Evolutionary conservation across 1,139 yeast species (phyloP).

Genomic region (Lodderomyces theae): DNA sequence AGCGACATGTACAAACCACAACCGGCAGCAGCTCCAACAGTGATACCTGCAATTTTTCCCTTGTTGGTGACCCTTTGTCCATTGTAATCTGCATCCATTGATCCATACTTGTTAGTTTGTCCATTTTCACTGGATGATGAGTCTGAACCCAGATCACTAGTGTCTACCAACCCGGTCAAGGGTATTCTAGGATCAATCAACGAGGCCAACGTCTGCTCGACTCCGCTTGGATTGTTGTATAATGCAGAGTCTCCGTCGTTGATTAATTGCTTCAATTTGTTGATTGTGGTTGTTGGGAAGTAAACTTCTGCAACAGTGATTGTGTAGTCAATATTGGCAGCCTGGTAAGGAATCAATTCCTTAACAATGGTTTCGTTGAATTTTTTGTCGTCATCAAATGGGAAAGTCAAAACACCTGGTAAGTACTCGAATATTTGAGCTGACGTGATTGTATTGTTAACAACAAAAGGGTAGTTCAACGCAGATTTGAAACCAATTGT

Average conservation of each 20-base stretch:
- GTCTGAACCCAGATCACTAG: constrained; percentile 12
- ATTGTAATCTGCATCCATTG: constrained; percentile 33
- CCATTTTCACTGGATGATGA: constrained; percentile 9
- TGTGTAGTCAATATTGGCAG: constrained; percentile 50
- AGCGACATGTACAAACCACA: constrained; percentile 55
- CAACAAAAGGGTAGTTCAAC: constrained; percentile 72
- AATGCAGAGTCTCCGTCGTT: constrained; percentile 44
- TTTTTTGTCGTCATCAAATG: constrained; percentile 39
- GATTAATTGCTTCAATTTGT: constrained; percentile 43
- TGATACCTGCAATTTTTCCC: constrained; percentile 54
- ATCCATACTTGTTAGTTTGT: constrained; percentile 32
- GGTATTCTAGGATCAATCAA: constrained; percentile 67
- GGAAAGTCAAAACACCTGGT: constrained; percentile 53
- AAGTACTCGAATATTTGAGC: constrained; percentile 75
- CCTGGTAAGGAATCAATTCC: constrained; percentile 64
- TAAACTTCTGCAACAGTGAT: constrained; percentile 77
- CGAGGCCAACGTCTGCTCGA: constrained; percentile 47
- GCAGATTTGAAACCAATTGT: constrained; percentile 70
- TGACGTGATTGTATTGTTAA: constrained; percentile 59
- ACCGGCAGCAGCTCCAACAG: constrained; percentile 70
- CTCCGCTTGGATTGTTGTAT: constrained; percentile 48
- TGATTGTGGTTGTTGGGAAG: constrained; percentile 54
- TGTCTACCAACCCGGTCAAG: constrained; percentile 45
- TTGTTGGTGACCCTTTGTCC: constrained; percentile 23
- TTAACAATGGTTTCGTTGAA: constrained; percentile 47